Conservation (phyloP, 257 asterid genomes). For the Penstemon barbatus region DNA sequence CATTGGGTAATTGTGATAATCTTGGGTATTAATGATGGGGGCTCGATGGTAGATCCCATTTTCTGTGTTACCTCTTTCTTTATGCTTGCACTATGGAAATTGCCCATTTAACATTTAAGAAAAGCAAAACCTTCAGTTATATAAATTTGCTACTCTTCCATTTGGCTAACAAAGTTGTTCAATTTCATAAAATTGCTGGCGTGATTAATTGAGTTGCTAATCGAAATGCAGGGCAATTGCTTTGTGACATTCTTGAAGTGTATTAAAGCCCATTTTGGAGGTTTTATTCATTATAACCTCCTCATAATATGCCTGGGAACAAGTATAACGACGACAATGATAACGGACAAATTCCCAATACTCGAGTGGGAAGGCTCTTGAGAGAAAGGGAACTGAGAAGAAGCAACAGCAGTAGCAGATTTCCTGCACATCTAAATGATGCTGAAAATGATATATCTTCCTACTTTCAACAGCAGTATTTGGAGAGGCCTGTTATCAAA, state of each 20-base stretch:
- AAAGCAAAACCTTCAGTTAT: background rate
- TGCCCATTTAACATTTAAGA: background rate
- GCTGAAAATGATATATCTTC: conserved; percentile 43
- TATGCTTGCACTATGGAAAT: conserved; percentile 17
- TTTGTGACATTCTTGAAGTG: conserved; percentile 41
- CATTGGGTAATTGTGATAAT: conserved; percentile 12
- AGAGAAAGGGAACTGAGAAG: conserved; percentile 65
- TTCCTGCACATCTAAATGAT: conserved; percentile 40
- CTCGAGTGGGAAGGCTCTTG: conserved; percentile 67
- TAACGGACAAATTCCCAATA: conserved; percentile 37
- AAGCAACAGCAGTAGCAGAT: conserved; percentile 34
- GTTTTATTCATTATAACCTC: conserved; percentile 35
- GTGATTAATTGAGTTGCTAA: conserved; percentile 32
- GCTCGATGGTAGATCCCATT: conserved; percentile 45
- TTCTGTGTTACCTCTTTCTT: conserved; percentile 23
- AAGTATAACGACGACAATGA: conserved; percentile 47
- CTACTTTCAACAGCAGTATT: conserved; percentile 46
- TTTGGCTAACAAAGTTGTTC: background rate
- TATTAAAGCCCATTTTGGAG: conserved; percentile 38
- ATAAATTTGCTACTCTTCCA: background rate
- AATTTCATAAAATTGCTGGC: background rate
- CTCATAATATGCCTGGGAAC: conserved; percentile 64
- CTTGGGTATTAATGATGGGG: conserved; percentile 26
- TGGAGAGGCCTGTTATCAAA: conserved; percentile 54
- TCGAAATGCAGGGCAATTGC: conserved; percentile 61